Evolutionary conservation across 2,329 filamentous ascomycete species (phyloP).

Genomic region (Nectriaceae sp.): DNA sequence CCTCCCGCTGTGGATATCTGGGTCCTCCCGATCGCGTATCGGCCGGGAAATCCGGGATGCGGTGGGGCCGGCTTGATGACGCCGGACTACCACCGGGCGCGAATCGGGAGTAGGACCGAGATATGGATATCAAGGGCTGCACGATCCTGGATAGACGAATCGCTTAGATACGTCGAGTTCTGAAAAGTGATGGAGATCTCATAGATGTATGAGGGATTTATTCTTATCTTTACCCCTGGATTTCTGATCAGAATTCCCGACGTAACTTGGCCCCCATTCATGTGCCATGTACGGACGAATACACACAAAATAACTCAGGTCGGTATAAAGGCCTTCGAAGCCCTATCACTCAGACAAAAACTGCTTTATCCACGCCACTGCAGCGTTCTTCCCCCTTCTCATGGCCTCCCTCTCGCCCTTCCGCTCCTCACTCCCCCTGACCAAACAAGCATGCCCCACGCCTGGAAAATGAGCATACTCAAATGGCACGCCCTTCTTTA

Average conservation of each 20-base stretch:
- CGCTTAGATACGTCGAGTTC: no score
- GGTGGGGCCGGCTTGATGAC: not conserved
- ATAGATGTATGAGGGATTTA: no score
- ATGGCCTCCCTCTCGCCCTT: slow-evolving; percentile 41
- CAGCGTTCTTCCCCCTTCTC: slow-evolving; percentile 45
- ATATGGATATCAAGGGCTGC: not conserved
- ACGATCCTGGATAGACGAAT: no score
- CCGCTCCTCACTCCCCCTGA: slow-evolving; percentile 38
- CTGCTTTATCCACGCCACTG: slow-evolving; percentile 40
- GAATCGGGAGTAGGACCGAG: not conserved
- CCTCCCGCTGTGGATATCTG: not conserved
- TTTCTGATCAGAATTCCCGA: no score
- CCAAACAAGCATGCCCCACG: slow-evolving; percentile 44
- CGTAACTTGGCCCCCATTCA: no score
- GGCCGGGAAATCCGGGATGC: not conserved
- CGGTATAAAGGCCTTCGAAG: no score
- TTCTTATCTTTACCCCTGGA: no score
- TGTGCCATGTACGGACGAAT: no score
- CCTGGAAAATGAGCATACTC: slow-evolving; percentile 51
- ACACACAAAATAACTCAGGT: no score
- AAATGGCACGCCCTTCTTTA: slow-evolving; percentile 36
- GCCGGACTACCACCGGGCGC: not conserved
- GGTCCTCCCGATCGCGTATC: not conserved
- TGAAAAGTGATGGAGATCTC: no score
- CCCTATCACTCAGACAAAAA: no score